Evolutionary conservation across 306 rosid genomes (phyloP).

Genomic region (Sechiopsis laciniata): DNA sequence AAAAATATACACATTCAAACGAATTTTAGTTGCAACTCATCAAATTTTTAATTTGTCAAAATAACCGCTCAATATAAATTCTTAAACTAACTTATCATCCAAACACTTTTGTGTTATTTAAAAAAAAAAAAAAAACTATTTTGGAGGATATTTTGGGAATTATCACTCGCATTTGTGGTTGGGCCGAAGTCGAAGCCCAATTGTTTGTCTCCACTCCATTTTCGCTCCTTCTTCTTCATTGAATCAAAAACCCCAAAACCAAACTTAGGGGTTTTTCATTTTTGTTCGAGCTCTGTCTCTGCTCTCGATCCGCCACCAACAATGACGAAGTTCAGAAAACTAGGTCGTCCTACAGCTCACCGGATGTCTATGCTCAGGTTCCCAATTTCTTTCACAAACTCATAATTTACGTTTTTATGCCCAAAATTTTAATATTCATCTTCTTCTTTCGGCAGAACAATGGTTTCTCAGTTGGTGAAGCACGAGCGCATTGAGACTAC

Average conservation of each 20-base stretch:
- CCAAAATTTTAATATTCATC: neutral
- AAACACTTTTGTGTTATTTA: too few species aligned
- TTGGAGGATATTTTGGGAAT: too few species aligned
- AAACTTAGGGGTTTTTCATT: conserved; percentile 19
- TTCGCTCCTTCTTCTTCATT: neutral
- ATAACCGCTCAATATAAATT: too few species aligned
- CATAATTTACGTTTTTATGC: neutral
- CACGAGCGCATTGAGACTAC: conserved; percentile 98
- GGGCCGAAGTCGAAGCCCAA: neutral
- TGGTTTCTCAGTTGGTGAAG: conserved; percentile 96
- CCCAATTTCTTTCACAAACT: neutral
- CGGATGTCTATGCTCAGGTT: conserved; percentile 91
- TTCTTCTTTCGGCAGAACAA: conserved; percentile 40
- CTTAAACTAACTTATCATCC: too few species aligned
- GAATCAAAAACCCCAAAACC: neutral
- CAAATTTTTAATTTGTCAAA: too few species aligned
- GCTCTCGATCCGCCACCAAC: neutral
- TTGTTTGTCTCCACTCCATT: neutral
- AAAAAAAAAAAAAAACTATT: too few species aligned
- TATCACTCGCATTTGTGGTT: neutral
- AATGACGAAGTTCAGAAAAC: conserved; percentile 91
- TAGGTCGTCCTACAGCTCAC: conserved; percentile 60
- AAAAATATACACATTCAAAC: too few species aligned
- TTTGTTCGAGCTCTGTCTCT: conserved; percentile 5
- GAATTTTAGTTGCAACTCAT: too few species aligned